These are phyloP conservation scores for Lactifluus volemus DNA, from an alignment of 768 basidiomycete species.

Conservation along the genomic window DNA sequence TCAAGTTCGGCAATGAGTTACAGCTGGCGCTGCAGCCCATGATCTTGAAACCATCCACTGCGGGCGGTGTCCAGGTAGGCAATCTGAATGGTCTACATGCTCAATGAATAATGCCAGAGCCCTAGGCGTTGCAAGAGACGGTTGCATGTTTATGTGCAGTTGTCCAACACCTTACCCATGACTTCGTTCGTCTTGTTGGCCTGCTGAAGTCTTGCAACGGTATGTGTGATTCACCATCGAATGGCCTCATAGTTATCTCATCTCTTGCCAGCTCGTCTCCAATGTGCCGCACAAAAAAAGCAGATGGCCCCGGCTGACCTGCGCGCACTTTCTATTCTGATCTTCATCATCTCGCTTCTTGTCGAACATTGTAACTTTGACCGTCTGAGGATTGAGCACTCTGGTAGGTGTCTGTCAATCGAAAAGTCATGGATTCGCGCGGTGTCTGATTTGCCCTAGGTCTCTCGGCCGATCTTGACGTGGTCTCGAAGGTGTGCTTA, in stretches of 20 bases:
- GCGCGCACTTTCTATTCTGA: conserved; percentile 55
- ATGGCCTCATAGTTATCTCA: not conserved
- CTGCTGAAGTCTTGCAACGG: conserved; percentile 83
- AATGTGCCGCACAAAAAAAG: conserved; percentile 43
- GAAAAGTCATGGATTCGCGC: not conserved
- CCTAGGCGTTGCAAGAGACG: conserved; percentile 78
- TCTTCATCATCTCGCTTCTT: conserved; percentile 78
- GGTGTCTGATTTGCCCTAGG: conserved; percentile 1
- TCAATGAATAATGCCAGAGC: not conserved
- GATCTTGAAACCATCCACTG: conserved; percentile 76
- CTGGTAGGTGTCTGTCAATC: conserved; percentile 36
- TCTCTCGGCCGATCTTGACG: conserved; percentile 18
- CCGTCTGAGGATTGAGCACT: conserved; percentile 49
- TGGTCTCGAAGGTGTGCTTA: conserved; percentile 11
- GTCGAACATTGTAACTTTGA: conserved; percentile 91
- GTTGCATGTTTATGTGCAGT: conserved; percentile 89
- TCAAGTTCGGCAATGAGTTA: conserved; percentile 81
- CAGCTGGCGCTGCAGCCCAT: conserved; percentile 78
- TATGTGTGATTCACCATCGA: conserved; percentile 26
- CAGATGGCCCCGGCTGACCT: conserved; percentile 41
- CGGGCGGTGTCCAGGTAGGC: conserved; percentile 57
- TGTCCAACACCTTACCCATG: conserved; percentile 78
- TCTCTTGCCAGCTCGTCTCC: conserved; percentile 44
- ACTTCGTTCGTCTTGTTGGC: conserved; percentile 67
- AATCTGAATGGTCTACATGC: not conserved